phyloP scores from a whole-genome alignment of 352 stramenopile species.

The Phytophthora pluvialis region DNA sequence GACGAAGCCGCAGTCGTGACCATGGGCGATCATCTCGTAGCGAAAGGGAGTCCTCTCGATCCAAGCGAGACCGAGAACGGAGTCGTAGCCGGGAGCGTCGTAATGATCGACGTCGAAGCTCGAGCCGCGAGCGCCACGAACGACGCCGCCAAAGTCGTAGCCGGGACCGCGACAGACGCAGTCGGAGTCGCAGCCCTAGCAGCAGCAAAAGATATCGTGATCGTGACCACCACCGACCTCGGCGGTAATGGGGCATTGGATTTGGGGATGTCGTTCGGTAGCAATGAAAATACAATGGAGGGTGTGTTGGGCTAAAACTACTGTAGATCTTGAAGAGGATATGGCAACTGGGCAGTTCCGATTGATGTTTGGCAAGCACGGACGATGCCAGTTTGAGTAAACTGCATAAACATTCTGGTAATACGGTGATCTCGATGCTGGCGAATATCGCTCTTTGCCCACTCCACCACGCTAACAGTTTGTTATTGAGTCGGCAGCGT shows the following conservation, averaged over 20 bases:
- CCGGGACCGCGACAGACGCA: slow-evolving; percentile 11
- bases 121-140: slow-evolving; percentile 22
- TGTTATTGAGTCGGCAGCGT: no score
- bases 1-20: slow-evolving; percentile 33
- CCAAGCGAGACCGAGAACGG: slow-evolving; percentile 14
- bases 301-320: no score
- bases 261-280: no score
- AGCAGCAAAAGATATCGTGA: slow-evolving; percentile 15
- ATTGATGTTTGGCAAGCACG: no score
- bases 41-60: slow-evolving; percentile 22
- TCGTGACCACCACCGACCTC: slow-evolving; percentile 11
- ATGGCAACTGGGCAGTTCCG: no score
- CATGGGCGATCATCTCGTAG: slow-evolving; percentile 9
- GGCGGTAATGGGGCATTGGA: slow-evolving; percentile 1
- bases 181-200: slow-evolving; percentile 24
- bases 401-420: no score
- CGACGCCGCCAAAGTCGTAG: slow-evolving; percentile 25
- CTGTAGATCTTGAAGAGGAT: no score
- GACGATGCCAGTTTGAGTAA: no score
- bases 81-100: slow-evolving; percentile 18
- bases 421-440: no score
- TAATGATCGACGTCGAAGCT: slow-evolving; percentile 16
- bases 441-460: no score
- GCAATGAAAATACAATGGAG: no score
- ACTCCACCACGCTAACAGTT: no score